phyloP scores from a whole-genome alignment of 164 flowering plant species.

The Echeveria elegans region DNA sequence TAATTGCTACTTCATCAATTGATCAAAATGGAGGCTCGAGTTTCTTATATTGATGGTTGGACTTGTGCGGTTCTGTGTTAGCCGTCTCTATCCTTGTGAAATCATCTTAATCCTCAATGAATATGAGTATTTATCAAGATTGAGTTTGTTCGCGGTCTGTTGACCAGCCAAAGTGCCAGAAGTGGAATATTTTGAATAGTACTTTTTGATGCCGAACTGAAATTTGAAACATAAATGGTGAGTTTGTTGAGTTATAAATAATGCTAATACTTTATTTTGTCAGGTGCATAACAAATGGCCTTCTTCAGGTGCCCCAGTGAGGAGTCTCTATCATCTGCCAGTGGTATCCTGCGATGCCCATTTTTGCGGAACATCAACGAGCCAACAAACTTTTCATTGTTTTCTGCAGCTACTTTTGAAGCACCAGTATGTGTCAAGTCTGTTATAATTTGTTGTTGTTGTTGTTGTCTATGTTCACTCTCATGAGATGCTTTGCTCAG shows the following conservation, averaged over 20 bases:
- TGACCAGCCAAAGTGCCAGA: background rate
- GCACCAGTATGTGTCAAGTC: slow-evolving; percentile 48
- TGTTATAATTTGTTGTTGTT: too few species aligned
- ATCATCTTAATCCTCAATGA: too few species aligned
- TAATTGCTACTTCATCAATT: too few species aligned
- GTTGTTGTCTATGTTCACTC: too few species aligned
- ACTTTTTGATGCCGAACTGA: too few species aligned
- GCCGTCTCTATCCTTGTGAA: too few species aligned
- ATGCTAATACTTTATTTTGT: too few species aligned
- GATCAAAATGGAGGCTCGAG: background rate
- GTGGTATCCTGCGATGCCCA: slow-evolving; percentile 61
- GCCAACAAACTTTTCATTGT: slow-evolving; percentile 80
- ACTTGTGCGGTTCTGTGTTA: too few species aligned
- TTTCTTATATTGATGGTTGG: background rate
- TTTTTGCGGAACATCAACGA: slow-evolving; percentile 86
- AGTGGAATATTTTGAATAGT: background rate
- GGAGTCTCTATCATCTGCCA: slow-evolving; percentile 26
- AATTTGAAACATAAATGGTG: background rate
- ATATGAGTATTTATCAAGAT: too few species aligned
- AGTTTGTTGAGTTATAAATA: too few species aligned
- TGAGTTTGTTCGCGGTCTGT: background rate
- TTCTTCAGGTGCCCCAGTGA: slow-evolving; percentile 38
- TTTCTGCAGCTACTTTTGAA: slow-evolving; percentile 48
- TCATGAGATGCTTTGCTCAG: too few species aligned
- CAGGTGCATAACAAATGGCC: slow-evolving; percentile 7